Base-by-base conservation (phyloP, 495 filamentous ascomycete species). In the Aspergillus homomorphus region DNA sequence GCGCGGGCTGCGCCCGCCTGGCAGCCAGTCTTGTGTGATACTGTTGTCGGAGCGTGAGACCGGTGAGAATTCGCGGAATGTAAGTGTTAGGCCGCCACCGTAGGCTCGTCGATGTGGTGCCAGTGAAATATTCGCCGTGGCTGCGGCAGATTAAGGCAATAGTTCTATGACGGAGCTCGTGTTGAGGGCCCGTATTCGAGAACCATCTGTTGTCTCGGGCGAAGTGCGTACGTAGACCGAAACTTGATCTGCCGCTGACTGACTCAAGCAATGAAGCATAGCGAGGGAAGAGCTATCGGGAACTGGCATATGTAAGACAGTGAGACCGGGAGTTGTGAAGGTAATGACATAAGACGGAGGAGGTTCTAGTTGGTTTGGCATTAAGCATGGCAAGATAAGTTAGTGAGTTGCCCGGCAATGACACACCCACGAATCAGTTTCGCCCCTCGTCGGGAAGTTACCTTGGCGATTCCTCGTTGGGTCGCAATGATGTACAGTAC, bases 391-490 rank as follows among this genome's bases (percentile, higher is more conserved):
- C 48, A 51, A 16, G 48, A 51, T 18, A 30, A 50, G 23, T 21
- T 51, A 23, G 45, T 48, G 45, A 48, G 12, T 28, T 51, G 16
- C 28, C 23, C 16, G 28, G 48, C 19, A 51, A 18, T 30, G 19
- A 14, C 48, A 51, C 23, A 28, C 12, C 48, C 48, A 51, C 48
- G 48, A 51, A 51, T 51, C 48, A 30, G 14, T 51, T 28, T 26
- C 4, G 28, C 48, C 4, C 48, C 48, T 51, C 16, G 23, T 16
- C 48, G 48, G 48, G 48, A 51, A 28, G 48, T 30, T 51, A 30
- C 48, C 48, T 51, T 28, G 30, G 48, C 48, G 48, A 51, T 18
- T 19, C 30, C 48, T 28, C 48, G 48, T 51, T 51, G 48, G 48
- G 48, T 51, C 48, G 48, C 48, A 51, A 51, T 51, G 15, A 51